Base-by-base conservation (phyloP, 169 alveolate genomes). In the Plasmodium chabaudi region DNA sequence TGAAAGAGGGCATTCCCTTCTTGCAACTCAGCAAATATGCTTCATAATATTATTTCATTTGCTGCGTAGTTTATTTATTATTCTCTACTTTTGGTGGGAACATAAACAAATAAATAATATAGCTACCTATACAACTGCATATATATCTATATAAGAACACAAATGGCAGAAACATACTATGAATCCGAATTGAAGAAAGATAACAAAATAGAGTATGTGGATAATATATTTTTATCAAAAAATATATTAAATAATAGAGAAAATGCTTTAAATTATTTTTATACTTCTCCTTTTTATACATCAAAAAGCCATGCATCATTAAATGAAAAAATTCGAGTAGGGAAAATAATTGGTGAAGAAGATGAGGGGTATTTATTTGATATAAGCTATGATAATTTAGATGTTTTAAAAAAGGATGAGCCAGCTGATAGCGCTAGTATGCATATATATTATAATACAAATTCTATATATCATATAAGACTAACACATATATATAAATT, bases 231-330 rank as follows among this genome's bases (percentile, higher is more conserved):
- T 68, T 56, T 82, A 7, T 82, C 90, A 5, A 82, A 82, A 39
- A 56, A 82, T 27, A 56, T 51, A 2, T 56, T 82, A 39, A 82
- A 69, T 47, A 82, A 82, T 42, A 82, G 27, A 68, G 90, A 82
- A 68, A 82, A 82, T 67, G 90, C 90, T 12, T 23, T 82, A 39
- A 67, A 82, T 21, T 82, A 82, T 82, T 82, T 82, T 82, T 82
- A 82, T 47, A 82, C 90, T 3, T 82, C 73, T 15, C 90, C 90
- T 13, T 82, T 82, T 68, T 82, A 82, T 42, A 82, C 90, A 67
- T 56, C 72, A 34, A 65, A 73, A 59, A 82, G 90, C 13, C 51
- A 47, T 13, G 42, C 44, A 12, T 65, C 86, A 13, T 69, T 82
- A 56, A 82, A 82, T 82, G 90, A 82, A 56, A 82, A 82, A 68